Conservation (phyloP, 495 filamentous ascomycete species). For the Patellaria atrata region DNA sequence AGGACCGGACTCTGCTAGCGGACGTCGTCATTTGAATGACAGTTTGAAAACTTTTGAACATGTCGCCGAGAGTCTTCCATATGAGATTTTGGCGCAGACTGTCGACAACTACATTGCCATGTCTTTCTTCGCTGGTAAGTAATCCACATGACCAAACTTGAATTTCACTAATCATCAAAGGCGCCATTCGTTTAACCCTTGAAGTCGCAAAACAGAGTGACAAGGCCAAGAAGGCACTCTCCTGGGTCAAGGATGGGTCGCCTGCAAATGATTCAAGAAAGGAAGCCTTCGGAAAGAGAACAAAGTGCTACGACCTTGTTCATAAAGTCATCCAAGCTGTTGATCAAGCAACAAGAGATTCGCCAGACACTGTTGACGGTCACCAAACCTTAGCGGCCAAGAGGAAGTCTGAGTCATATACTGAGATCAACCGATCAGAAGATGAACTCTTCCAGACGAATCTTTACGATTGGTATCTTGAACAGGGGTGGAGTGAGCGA, state of each 20-base stretch:
- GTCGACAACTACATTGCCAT: conserved; percentile 62
- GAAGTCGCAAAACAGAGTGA: conserved; percentile 69
- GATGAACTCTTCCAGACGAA: conserved; percentile 91
- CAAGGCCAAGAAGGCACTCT: conserved; percentile 64
- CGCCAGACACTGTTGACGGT: conserved; percentile 63
- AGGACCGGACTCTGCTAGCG: conserved; percentile 54
- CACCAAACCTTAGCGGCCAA: conserved; percentile 57
- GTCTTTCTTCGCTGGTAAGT: conserved; percentile 61
- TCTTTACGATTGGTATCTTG: conserved; percentile 93
- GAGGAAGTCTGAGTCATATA: conserved; percentile 73
- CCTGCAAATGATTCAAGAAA: conserved; percentile 52
- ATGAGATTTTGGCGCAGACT: conserved; percentile 65
- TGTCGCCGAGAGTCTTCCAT: conserved; percentile 65
- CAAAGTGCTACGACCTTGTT: conserved; percentile 68
- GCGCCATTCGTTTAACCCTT: conserved; percentile 80
- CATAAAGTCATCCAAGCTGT: conserved; percentile 62
- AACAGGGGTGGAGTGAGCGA: conserved; percentile 65
- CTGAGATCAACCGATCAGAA: conserved; percentile 64
- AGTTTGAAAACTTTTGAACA: conserved; percentile 77
- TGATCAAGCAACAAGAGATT: conserved; percentile 47
- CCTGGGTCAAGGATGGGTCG: conserved; percentile 55
- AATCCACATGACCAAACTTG: neutral
- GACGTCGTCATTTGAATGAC: conserved; percentile 73
- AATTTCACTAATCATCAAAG: conserved; percentile 24
- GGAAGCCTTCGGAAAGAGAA: conserved; percentile 51